A percentile compares a stretch with the other conserved stretches of the same genome.
Conservation (phyloP, 495 filamentous ascomycete genomes). For the Hypoxylon lenormandii region DNA sequence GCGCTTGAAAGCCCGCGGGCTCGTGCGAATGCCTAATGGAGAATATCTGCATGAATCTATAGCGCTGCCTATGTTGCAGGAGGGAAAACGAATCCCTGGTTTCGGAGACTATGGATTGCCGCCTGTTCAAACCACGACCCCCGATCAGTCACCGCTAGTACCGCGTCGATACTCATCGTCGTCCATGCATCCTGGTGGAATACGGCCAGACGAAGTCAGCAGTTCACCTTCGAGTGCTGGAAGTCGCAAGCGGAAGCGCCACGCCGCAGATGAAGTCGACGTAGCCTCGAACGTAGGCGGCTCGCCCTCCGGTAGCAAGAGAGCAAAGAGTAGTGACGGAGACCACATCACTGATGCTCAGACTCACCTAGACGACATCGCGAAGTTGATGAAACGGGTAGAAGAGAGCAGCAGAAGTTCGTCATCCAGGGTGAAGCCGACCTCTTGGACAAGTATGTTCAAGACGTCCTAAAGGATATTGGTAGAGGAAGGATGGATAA, state of each 20-base stretch:
- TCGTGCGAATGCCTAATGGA: slow-evolving; percentile 60
- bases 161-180: slow-evolving; percentile 12
- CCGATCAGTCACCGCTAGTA: slow-evolving; percentile 30
- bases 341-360: slow-evolving; percentile 13
- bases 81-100: slow-evolving; percentile 45
- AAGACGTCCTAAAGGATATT: background rate
- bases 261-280: slow-evolving; percentile 29
- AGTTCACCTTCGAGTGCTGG: slow-evolving; percentile 23
- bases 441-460: no score
- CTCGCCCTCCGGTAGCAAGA: slow-evolving; percentile 28
- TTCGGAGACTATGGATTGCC: slow-evolving; percentile 47
- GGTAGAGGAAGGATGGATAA: background rate
- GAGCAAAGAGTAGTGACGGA: slow-evolving; percentile 36
- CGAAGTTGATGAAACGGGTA: slow-evolving; percentile 35
- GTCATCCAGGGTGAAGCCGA: slow-evolving; percentile 1
- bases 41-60: slow-evolving; percentile 59
- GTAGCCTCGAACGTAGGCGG: slow-evolving; percentile 22
- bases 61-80: slow-evolving; percentile 48
- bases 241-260: slow-evolving; percentile 46
- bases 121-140: slow-evolving; percentile 27
- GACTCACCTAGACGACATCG: slow-evolving; percentile 44
- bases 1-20: slow-evolving; percentile 56
- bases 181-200: slow-evolving; percentile 1
- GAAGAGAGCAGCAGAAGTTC: background rate
- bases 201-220: slow-evolving; percentile 6